phyloP scores from a whole-genome alignment of 352 stramenopile species.

The Phytophthora melonis region DNA sequence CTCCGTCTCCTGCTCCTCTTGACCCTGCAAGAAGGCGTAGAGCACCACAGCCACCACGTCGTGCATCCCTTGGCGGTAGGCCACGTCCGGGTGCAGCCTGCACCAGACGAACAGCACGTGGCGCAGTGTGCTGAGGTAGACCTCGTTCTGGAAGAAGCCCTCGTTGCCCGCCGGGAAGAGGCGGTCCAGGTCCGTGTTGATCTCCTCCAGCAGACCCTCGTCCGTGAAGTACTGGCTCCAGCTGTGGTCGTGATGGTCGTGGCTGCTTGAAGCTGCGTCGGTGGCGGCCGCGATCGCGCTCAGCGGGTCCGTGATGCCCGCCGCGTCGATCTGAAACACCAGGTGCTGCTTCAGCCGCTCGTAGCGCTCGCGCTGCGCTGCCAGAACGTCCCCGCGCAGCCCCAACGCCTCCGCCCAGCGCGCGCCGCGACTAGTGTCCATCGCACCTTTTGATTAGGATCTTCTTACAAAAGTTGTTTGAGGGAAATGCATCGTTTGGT shows the following conservation, averaged over 20 bases:
- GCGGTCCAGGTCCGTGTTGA: slow-evolving; percentile 84
- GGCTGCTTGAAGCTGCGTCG: neutral
- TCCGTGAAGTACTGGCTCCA: slow-evolving; percentile 82
- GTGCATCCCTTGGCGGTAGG: slow-evolving; percentile 90
- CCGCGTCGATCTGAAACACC: slow-evolving; percentile 72
- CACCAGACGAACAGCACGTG: slow-evolving; percentile 89
- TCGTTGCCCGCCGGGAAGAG: slow-evolving; percentile 81
- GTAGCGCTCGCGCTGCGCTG: slow-evolving; percentile 54
- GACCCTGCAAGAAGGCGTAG: slow-evolving; percentile 61
- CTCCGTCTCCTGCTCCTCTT: slow-evolving; percentile 23
- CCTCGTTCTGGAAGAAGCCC: slow-evolving; percentile 78
- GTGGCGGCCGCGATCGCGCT: slow-evolving; percentile 36
- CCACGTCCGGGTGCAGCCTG: slow-evolving; percentile 78
- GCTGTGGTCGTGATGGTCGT: neutral
- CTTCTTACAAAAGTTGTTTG: too few species aligned
- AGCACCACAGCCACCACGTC: slow-evolving; percentile 84
- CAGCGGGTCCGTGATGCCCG: slow-evolving; percentile 58
- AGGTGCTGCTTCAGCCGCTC: slow-evolving; percentile 64
- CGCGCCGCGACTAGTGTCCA: slow-evolving; percentile 4
- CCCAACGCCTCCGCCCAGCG: slow-evolving; percentile 38
- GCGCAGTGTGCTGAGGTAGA: slow-evolving; percentile 68
- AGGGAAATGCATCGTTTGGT: too few species aligned
- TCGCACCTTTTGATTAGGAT: neutral
- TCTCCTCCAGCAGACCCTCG: slow-evolving; percentile 76
- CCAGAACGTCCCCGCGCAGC: slow-evolving; percentile 23